Evolutionary conservation across 2,329 filamentous ascomycete genomes (phyloP), one percentile per base, ranked within the genome.

Genomic region (Apiospora rasikravindrae): DNA sequence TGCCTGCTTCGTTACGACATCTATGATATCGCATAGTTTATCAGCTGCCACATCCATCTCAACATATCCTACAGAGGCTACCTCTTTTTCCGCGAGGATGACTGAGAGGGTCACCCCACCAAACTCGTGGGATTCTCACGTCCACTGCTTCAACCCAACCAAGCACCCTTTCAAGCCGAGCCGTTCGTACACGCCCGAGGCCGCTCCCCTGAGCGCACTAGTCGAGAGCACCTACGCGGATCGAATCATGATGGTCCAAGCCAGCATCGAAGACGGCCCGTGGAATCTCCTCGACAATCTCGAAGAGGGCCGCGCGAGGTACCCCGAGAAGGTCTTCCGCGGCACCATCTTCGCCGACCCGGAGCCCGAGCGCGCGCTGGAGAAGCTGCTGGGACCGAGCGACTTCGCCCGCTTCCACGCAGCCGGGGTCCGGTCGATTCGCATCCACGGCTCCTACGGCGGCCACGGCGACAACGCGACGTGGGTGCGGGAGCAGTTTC

Each of bases 261-360:
- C 67, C 42, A 68, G 67, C 42, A 68, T 68, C n/a, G 67, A 68
- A 29, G 67, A 68, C 42, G 67, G 67, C n/a, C 67, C 22, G 42
- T 44, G 10, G 19, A n/a, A 37, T 1, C 67, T 68, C 40, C 33
- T 68, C 11, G 67, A 68, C 24, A 68, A 68, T 24, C 67, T 68
- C 16, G 22, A 49, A 7, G 42, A 68, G 16, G 67, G 24, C 11
- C 42, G 45, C 24, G 67, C 24, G 2, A 33, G 19, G 19, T 68
- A 49, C 42, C 67, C 67, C 24, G 67, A 68, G 10, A 68, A 29
- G 40, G 24, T 37, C 16, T 68, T 68, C n/a, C 42, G 67, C 14
- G 67, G 67, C 42, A 49, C 40, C 24, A 49, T 68, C 42, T 68
- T 68, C 42, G 42, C 67, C 4, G 67, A 68, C n/a, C 42, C 42